A percentile compares a stretch with the other conserved stretches of the same genome.
Conservation (phyloP, 1,284 basidiomycete genomes). For the Cutaneotrichosporon dermatis region DNA sequence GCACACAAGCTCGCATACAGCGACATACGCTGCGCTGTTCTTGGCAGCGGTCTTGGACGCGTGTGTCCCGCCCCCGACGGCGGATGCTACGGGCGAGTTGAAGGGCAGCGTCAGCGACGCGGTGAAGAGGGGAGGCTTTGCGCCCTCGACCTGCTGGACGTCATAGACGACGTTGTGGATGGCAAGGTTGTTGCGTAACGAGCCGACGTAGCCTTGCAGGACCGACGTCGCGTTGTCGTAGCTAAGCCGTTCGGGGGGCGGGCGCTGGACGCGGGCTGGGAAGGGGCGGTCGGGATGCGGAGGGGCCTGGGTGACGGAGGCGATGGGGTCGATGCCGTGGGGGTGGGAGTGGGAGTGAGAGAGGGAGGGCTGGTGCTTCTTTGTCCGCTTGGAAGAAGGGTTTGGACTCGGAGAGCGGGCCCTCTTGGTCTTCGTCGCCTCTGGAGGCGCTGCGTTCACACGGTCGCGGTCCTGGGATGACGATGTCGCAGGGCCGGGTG, state of each 20-base stretch:
- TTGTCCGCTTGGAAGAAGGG: no score
- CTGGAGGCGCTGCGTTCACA: no score
- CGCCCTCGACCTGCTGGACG: background rate
- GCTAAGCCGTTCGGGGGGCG: background rate
- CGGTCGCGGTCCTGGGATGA: no score
- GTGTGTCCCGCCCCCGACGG: background rate
- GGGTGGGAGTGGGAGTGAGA: no score
- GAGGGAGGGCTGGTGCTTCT: no score
- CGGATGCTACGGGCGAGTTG: conserved; percentile 4
- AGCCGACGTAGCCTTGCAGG: conserved; percentile 3
- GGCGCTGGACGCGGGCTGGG: no score
- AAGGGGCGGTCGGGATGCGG: no score
- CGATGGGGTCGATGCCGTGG: no score
- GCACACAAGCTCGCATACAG: conserved; percentile 6
- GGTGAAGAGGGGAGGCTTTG: background rate
- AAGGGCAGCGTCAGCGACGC: background rate
- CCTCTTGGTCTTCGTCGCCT: no score
- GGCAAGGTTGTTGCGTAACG: conserved; percentile 8
- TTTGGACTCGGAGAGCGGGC: no score
- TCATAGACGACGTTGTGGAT: background rate
- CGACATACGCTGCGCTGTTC: conserved; percentile 10
- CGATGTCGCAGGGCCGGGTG: no score
- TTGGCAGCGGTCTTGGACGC: conserved; percentile 20
- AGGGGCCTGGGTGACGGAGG: no score
- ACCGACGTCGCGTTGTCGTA: conserved; percentile 1